Evolutionary conservation across 2,329 filamentous ascomycete species (phyloP).

Genomic region (Endoconidiophora laricicola): DNA sequence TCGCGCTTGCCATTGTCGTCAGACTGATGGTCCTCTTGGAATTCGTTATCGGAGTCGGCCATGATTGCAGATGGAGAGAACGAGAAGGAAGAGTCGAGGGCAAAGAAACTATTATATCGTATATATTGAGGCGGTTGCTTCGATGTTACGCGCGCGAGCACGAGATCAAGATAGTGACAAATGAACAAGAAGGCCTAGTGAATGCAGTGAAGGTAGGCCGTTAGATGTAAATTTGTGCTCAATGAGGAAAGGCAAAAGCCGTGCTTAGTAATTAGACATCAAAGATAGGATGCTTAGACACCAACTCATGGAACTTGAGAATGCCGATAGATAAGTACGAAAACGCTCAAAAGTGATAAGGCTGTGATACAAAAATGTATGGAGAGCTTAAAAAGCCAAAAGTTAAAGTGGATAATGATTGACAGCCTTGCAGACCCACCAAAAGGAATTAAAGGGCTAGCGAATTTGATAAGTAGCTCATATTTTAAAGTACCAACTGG

Average conservation of each 20-base stretch:
- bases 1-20: conserved; percentile 31
- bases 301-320: too few species aligned
- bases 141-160: too few species aligned
- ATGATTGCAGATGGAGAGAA: conserved; percentile 24
- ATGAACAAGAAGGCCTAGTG: neutral
- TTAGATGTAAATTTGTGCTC: too few species aligned
- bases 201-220: too few species aligned
- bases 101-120: neutral
- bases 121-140: neutral
- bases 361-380: too few species aligned
- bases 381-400: neutral
- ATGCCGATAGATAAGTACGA: too few species aligned
- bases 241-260: too few species aligned
- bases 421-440: conserved; percentile 3
- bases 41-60: conserved; percentile 61
- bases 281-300: too few species aligned
- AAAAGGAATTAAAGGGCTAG: neutral
- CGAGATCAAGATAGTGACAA: neutral
- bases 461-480: too few species aligned
- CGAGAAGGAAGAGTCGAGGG: neutral
- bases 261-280: too few species aligned
- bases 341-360: too few species aligned
- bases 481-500: neutral
- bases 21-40: conserved; percentile 43
- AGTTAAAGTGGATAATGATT: neutral